A percentile compares a stretch with the other conserved stretches of the same genome.
Conservation (phyloP, 257 asterid species). For the Jacaranda mimosifolia region DNA sequence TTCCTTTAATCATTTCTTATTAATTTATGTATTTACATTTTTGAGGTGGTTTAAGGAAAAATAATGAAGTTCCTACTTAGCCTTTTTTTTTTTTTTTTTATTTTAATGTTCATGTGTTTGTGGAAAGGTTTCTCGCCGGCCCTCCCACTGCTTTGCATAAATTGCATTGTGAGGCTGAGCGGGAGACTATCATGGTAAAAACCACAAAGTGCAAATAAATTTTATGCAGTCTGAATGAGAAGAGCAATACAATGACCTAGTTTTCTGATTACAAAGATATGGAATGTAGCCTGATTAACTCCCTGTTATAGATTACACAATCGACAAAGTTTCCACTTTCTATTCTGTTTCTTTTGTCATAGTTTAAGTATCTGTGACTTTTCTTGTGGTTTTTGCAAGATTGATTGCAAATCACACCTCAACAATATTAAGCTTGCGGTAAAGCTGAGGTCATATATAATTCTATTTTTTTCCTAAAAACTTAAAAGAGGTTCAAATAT, state of each 20-base stretch:
- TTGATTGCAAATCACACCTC: neutral
- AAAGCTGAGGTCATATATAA: neutral
- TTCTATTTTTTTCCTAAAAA: neutral
- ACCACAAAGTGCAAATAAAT: neutral
- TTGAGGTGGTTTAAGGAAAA: neutral
- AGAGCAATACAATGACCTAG: constrained; percentile 5
- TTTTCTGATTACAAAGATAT: neutral
- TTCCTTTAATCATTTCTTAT: neutral
- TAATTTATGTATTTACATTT: neutral
- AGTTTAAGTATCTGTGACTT: neutral
- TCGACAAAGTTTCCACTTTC: neutral
- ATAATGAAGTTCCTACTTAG: neutral
- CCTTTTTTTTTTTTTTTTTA: no score
- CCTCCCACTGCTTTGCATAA: neutral
- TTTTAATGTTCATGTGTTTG: neutral
- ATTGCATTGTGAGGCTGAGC: neutral
- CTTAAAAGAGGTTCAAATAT: neutral
- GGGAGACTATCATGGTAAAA: neutral
- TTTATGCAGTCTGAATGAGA: constrained; percentile 8
- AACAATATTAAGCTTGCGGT: neutral
- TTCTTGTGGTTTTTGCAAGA: constrained; percentile 13
- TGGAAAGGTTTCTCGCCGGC: neutral
- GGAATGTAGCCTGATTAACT: neutral
- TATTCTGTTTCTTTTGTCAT: neutral
- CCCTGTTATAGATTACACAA: neutral